Evolutionary conservation across 2,329 filamentous ascomycete species (phyloP).

Genomic region (Aspergillus flavus): DNA sequence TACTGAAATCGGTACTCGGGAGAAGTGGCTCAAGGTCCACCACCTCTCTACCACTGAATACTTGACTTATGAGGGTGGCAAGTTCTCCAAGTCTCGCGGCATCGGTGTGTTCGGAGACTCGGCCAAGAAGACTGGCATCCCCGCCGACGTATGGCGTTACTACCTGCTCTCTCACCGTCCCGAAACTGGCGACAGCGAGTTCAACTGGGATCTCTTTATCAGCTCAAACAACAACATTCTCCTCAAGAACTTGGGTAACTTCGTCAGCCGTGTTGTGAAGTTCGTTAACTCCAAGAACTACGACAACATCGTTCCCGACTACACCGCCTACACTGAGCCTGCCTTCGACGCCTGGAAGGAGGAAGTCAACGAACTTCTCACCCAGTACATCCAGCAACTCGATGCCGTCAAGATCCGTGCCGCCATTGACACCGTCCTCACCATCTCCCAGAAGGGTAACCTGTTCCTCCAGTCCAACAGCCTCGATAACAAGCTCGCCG

Average conservation of each 20-base stretch:
- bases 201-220: constrained; percentile 85
- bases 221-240: constrained; percentile 86
- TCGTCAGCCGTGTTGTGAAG: constrained; percentile 74
- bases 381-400: constrained; percentile 59
- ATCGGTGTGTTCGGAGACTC: constrained; percentile 91
- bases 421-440: constrained; percentile 57
- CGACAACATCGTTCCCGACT: constrained; percentile 11
- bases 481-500: constrained; percentile 64
- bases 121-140: constrained; percentile 81
- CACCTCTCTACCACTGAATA: constrained; percentile 89
- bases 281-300: constrained; percentile 48
- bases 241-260: constrained; percentile 71
- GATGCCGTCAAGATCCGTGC: constrained; percentile 63
- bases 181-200: constrained; percentile 83
- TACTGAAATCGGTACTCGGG: constrained; percentile 78
- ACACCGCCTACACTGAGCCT: constrained; percentile 68
- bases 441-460: constrained; percentile 62
- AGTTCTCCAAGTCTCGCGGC: constrained; percentile 89
- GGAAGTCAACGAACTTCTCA: constrained; percentile 56
- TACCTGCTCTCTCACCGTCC: constrained; percentile 85
- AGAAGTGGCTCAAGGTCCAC: constrained; percentile 88
- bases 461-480: constrained; percentile 61
- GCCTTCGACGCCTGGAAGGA: constrained; percentile 42
- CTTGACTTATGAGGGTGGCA: constrained; percentile 83
- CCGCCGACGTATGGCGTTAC: constrained; percentile 89